Evolutionary conservation across 2,329 filamentous ascomycete species (phyloP).

Genomic region (Phaeomoniella chlamydospora): DNA sequence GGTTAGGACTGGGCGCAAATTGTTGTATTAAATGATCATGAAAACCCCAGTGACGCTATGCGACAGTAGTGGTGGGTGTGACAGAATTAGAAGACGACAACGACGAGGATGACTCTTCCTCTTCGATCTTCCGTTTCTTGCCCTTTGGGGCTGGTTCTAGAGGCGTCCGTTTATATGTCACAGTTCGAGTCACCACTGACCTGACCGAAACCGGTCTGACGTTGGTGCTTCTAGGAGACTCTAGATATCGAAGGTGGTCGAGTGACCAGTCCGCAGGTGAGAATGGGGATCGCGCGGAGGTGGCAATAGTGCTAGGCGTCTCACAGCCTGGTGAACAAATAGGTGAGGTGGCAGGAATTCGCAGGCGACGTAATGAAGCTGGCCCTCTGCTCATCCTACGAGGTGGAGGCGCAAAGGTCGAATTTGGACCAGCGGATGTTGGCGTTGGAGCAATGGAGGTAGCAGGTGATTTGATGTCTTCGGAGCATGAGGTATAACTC

Average conservation of each 20-base stretch:
- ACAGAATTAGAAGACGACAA: neutral
- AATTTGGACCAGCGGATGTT: slow-evolving; percentile 43
- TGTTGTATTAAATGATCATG: too few relatives aligned
- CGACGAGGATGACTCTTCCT: neutral
- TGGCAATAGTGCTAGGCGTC: slow-evolving; percentile 51
- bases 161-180: slow-evolving; percentile 66
- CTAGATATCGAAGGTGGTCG: slow-evolving; percentile 47
- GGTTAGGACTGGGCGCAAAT: too few relatives aligned
- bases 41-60: too few relatives aligned
- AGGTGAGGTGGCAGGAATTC: slow-evolving; percentile 59
- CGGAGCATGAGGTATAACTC: slow-evolving; percentile 30
- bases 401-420: slow-evolving; percentile 8
- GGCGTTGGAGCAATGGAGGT: slow-evolving; percentile 45
- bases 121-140: slow-evolving; percentile 63
- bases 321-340: slow-evolving; percentile 49
- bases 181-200: slow-evolving; percentile 86
- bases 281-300: slow-evolving; percentile 55
- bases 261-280: slow-evolving; percentile 71
- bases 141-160: slow-evolving; percentile 85
- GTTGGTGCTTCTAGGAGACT: slow-evolving; percentile 45
- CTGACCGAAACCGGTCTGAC: slow-evolving; percentile 56
- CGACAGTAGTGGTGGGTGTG: slow-evolving; percentile 6
- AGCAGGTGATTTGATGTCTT: slow-evolving; percentile 39
- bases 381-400: slow-evolving; percentile 38
- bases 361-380: slow-evolving; percentile 45